Base-by-base conservation (phyloP, 2,329 filamentous ascomycete species). In the Orbilia javanica region DNA sequence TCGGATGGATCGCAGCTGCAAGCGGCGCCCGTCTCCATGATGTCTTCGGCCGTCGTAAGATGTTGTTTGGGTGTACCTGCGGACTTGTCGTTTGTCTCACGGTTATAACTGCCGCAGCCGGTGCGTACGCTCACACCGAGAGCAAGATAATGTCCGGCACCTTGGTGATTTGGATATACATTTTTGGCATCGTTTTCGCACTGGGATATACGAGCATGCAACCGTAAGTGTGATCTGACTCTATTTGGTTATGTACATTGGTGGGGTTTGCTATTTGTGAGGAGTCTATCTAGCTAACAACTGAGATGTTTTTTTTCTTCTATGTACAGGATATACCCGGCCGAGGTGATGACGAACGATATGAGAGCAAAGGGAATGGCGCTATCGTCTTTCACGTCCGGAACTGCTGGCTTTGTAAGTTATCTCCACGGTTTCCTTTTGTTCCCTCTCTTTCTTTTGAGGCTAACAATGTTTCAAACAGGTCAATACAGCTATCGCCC, bases 1-100 rank as follows among this genome's bases (percentile, higher is more conserved):
- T 86, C 82, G 84, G 83, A 36, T 83, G 85, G 81, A 81, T 85
- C 11, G 84, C 82, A 0, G 84, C 85, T n/a, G 80, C 86, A 1
- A 84, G 83, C 67, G 84, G 84, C 36, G 84, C 85, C 0, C 83
- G 82, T 0, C 83, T 84, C 20, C 84, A 85, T 18, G 85, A 86
- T 72, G 84, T 82, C 69, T 83, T 85, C 5, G 85, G 84, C 1
- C 83, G 85, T 1, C 83, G 85, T 1, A 82, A 83, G 82, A 85
- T 86, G 84, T 65, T 86, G 6, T 82, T 81, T 22, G 84, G 83
- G 11, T 82, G 85, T 4, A 78, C 79, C 1, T 84, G 84, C 20
- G 80, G 82, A 13, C 81, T 85, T 81, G 80, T 82, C 1, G 76
- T 85, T 2, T 84, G 82, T 42, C 82, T 85, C 11, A 82, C 84